These are phyloP conservation scores for Penicillium janthinellum DNA, from an alignment of 2,329 filamentous ascomycete species.

Conservation along the genomic window DNA sequence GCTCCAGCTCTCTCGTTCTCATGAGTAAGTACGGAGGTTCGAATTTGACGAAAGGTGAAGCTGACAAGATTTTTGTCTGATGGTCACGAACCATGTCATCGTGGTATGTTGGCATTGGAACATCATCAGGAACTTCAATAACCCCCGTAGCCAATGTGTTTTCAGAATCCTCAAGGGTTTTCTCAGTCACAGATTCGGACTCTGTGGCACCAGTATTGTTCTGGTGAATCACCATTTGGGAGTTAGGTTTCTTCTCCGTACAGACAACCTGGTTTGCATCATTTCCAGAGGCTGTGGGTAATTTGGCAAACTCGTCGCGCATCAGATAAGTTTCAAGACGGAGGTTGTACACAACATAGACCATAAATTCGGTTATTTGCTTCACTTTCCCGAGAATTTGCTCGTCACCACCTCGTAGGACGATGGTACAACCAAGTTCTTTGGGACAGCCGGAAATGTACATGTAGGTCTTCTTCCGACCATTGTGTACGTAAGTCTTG, in stretches of 20 bases:
- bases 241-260: slow-evolving; percentile 11
- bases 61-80: slow-evolving; percentile 88
- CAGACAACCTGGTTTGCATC: slow-evolving; percentile 29
- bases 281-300: slow-evolving; percentile 65
- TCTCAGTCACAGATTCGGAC: slow-evolving; percentile 16
- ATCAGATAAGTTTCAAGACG: slow-evolving; percentile 94
- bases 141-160: slow-evolving; percentile 22
- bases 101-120: slow-evolving; percentile 88
- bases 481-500: slow-evolving; percentile 87
- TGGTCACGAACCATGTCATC: slow-evolving; percentile 93
- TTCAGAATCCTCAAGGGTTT: slow-evolving; percentile 20
- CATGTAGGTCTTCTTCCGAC: slow-evolving; percentile 90
- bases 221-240: slow-evolving; percentile 4
- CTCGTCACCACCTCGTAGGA: slow-evolving; percentile 77
- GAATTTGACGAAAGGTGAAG: slow-evolving; percentile 95
- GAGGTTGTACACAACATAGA: slow-evolving; percentile 97
- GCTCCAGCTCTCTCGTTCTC: slow-evolving; percentile 87
- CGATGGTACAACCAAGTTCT: slow-evolving; percentile 92
- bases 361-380: slow-evolving; percentile 95
- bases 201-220: slow-evolving; percentile 3
- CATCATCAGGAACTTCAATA: slow-evolving; percentile 69
- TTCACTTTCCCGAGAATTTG: slow-evolving; percentile 77
- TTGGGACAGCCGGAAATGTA: slow-evolving; percentile 89
- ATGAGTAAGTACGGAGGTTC: slow-evolving; percentile 90
- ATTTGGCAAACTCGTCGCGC: slow-evolving; percentile 86